These are phyloP conservation scores for Silene vulgaris DNA, from an alignment of 179 eudicot species.

Conservation along the genomic window DNA sequence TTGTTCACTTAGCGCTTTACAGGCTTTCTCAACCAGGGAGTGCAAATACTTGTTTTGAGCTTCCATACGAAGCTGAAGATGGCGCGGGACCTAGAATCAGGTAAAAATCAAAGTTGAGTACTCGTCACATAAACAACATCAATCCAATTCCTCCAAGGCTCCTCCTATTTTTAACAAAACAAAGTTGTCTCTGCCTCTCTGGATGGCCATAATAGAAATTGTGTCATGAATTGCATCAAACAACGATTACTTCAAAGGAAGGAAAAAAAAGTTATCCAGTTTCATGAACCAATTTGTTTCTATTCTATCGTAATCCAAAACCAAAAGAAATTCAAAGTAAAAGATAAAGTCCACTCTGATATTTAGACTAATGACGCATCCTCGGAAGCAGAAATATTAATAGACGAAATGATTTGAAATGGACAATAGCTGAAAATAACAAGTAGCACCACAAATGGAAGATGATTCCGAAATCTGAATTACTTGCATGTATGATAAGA, in stretches of 20 bases:
- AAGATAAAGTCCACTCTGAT: neutral
- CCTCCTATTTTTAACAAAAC: too few relatives aligned
- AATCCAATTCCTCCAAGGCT: too few relatives aligned
- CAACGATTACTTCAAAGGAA: neutral
- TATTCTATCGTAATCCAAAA: neutral
- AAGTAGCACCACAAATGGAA: neutral
- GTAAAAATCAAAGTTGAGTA: neutral
- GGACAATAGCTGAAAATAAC: neutral
- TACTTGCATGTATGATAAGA: neutral
- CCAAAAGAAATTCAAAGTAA: neutral
- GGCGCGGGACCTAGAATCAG: conserved; percentile 59
- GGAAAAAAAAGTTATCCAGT: too few relatives aligned
- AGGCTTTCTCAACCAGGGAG: conserved; percentile 84
- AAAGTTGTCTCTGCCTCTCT: too few relatives aligned
- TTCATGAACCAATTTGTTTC: neutral
- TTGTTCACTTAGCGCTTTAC: conserved; percentile 51
- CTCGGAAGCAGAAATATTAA: neutral
- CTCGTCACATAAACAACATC: neutral
- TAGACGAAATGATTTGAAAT: neutral
- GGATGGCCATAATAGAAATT: neutral
- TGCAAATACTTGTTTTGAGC: conserved; percentile 74
- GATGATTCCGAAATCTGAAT: neutral
- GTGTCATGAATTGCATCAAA: neutral
- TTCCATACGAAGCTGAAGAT: conserved; percentile 63
- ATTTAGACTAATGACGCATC: neutral